Evolutionary conservation across 148 eudicot genomes (phyloP).

Genomic region (Camellia granthamiana): DNA sequence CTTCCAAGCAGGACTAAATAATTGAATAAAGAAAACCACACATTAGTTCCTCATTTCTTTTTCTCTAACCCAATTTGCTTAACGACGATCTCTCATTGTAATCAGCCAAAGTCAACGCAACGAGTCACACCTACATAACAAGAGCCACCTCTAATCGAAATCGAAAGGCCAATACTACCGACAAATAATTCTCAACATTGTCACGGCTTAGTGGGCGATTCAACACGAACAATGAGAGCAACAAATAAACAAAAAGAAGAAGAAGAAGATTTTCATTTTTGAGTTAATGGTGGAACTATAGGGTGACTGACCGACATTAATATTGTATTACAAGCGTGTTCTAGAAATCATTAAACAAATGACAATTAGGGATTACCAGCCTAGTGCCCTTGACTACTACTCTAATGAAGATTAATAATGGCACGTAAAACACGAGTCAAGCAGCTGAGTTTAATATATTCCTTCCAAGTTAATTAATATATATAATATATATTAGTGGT

Average conservation of each 20-base stretch:
- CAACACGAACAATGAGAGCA: neutral
- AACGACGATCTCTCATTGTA: neutral
- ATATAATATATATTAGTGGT: too few relatives aligned
- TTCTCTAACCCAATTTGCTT: neutral
- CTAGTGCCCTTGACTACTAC: neutral
- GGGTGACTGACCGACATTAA: neutral
- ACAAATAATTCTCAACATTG: neutral
- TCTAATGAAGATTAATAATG: neutral
- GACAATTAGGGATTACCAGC: neutral
- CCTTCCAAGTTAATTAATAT: too few relatives aligned
- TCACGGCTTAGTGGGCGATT: neutral
- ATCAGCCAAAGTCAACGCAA: neutral
- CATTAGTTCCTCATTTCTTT: neutral
- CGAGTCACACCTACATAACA: neutral
- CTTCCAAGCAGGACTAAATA: neutral
- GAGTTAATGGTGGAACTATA: neutral
- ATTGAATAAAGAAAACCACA: neutral
- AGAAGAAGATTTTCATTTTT: too few relatives aligned
- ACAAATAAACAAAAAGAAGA: neutral
- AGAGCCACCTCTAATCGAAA: neutral
- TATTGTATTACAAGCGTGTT: neutral
- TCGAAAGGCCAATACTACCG: neutral
- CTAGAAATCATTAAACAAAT: neutral
- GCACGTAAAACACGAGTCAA: conserved; percentile 14
- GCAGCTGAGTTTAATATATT: neutral